Percentiles rank a stretch among this genome's conserved stretches.
Conservation (phyloP, 73 alveolate species). For the Paramecium sexaurelia region DNA sequence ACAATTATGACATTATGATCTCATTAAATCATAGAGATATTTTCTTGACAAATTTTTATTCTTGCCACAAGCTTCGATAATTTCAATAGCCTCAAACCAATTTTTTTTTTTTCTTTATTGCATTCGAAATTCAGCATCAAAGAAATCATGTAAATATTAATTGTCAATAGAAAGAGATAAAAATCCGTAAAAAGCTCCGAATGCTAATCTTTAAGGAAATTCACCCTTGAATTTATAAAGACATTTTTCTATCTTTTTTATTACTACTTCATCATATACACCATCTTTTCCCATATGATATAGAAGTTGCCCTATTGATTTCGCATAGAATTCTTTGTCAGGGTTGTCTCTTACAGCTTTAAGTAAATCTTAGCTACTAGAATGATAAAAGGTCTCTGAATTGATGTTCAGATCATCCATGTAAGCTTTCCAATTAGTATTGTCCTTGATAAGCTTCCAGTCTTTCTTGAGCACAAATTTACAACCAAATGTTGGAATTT, state of each 20-base stretch:
- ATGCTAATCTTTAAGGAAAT: conserved; percentile 21
- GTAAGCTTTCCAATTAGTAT: neutral
- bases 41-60: conserved; percentile 8
- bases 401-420: conserved; percentile 44
- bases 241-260: conserved; percentile 36
- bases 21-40: neutral
- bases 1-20: neutral
- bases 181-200: conserved; percentile 32
- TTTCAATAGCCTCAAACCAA: conserved; percentile 26
- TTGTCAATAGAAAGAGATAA: conserved; percentile 5
- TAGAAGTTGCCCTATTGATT: conserved; percentile 4
- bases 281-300: conserved; percentile 46
- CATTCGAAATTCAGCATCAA: conserved; percentile 36
- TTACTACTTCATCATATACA: neutral
- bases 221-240: conserved; percentile 45
- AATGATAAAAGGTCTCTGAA: conserved; percentile 16
- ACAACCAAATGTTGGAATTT: neutral
- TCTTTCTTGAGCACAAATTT: conserved; percentile 2
- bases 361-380: neutral
- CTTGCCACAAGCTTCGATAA: conserved; percentile 32
- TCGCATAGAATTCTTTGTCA: conserved; percentile 8
- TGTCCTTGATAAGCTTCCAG: neutral
- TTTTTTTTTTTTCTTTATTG: neutral
- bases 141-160: conserved; percentile 11
- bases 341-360: neutral